Evolutionary conservation across 192 early-diverging fungal species (phyloP), one percentile per base, ranked within the genome.

Genomic region (Coemansia sp.): DNA sequence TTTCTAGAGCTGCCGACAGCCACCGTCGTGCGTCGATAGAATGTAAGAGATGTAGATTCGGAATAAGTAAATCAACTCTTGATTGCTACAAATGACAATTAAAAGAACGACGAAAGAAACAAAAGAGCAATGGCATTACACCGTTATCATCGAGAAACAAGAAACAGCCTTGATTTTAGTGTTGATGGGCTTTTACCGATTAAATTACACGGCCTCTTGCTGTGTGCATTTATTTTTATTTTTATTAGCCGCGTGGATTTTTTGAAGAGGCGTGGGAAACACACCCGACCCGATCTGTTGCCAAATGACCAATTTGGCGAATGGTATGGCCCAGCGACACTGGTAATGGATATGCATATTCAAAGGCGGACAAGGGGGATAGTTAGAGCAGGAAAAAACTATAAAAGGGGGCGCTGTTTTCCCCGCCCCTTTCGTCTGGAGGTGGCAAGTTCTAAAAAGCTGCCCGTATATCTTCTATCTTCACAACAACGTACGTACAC

Each of bases 301-400:
- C 9, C 39, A 14, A 41, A 12, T 41, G 7, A 8, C 39, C 39
- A 41, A 14, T 14, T 41, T 14, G 12, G 16, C 44, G 18, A 46
- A 6, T 18, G 5, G 14, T 46, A 5, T 16, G 44, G 16, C 44
- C 18, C 44, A 18, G 44, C 16, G 44, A 46, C 44, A 5, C 44
- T 14, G 18, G 7, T 46, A 1, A 18, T 46, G 44, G 44, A 18
- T 1, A 46, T 18, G 44, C 1, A 46, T 46, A 5, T 14, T 14
- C 5, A 46, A 46, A 18, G 16, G 16, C 44, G 44, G 44, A 46
- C 14, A 18, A 46, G 44, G 44, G 44, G n/a, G n/a, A n/a, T n/a
- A n/a, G 39, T 30, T 30, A 41, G 39, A 14, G 56, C 1, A 58
- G 56, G 58, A 33, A 46, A 63, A 63, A 63, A 39, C 48, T 65